Evolutionary conservation across 1,139 yeast genomes (phyloP), one percentile per base, ranked within the genome.

Genomic region (Kodamaea fungicola): DNA sequence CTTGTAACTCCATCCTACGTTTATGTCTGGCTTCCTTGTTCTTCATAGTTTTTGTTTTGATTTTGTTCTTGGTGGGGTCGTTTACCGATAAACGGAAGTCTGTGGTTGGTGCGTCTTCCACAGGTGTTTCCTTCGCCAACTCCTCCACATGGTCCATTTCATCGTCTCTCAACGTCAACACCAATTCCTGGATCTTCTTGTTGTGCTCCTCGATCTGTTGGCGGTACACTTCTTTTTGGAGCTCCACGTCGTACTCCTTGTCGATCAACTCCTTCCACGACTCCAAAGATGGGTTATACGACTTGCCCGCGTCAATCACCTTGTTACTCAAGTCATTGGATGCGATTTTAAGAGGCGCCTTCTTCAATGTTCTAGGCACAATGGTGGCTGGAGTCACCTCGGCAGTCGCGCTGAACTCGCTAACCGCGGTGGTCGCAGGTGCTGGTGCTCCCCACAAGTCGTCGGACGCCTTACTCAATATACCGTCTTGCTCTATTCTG

Each of bases 201-300:
- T 74, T 77, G 50, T 84, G 81, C 42, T 74, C 76, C 59, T 79
- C 71, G 50, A 84, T 58, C 50, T 73, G 68, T 41, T 76, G 64
- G 50, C 85, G 75, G 51, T 78, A 74, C 41, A 78, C 74, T 49
- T 88, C 97, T 42, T 75, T 76, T 39, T 75, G 70, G 51, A 79
- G 74, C 55, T 89, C 96, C 39, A 70, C 67, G 38, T 61, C 71
- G 50, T 74, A 83, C 60, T 89, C 97, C 42, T 71, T 67, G 42
- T 77, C 67, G 40, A 92, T 76, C 50, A 90, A 70, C 23, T 64
- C 66, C 52, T 80, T 78, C 98, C 98, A 92, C 26, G 87, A 79
- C 42, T 83, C 85, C 46, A 83, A 68, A 9, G 94, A 76, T 26
- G 98, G 98, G 57, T 92, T 92, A 57, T 92, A 92, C 3, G 97